These are phyloP conservation scores for Chenopodium berlandieri DNA, from an alignment of 148 eudicot species.

Conservation along the genomic window DNA sequence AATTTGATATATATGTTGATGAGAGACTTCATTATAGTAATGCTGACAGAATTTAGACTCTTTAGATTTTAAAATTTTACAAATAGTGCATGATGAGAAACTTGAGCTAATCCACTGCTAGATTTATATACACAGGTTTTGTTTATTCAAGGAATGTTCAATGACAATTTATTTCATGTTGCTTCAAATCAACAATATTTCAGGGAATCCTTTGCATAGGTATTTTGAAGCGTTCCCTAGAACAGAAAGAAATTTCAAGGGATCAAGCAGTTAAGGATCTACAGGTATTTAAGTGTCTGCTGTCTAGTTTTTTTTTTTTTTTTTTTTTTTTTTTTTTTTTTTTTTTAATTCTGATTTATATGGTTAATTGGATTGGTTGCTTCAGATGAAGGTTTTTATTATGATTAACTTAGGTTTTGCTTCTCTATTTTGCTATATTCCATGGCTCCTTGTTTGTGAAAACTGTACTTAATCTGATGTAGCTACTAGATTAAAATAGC, in stretches of 20 bases:
- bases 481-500: no score
- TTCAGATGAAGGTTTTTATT: not conserved
- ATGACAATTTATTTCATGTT: not conserved
- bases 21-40: not conserved
- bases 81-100: not conserved
- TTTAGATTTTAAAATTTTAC: not conserved
- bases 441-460: not conserved
- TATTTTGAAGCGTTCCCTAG: constrained; percentile 73
- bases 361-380: not conserved
- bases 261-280: constrained; percentile 75
- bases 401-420: not conserved
- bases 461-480: not conserved
- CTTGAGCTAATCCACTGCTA: not conserved
- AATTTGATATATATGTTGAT: not conserved
- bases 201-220: constrained; percentile 94
- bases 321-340: not conserved
- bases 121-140: not conserved
- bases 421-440: not conserved
- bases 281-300: constrained; percentile 39
- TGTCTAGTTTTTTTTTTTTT: not conserved
- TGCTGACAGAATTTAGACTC: not conserved
- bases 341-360: not conserved
- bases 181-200: constrained; percentile 3
- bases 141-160: not conserved
- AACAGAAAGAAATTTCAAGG: constrained; percentile 58